Evolutionary conservation across 352 stramenopile genomes (phyloP), one percentile per base, ranked within the genome.

Genomic region (Phytophthora lateralis): DNA sequence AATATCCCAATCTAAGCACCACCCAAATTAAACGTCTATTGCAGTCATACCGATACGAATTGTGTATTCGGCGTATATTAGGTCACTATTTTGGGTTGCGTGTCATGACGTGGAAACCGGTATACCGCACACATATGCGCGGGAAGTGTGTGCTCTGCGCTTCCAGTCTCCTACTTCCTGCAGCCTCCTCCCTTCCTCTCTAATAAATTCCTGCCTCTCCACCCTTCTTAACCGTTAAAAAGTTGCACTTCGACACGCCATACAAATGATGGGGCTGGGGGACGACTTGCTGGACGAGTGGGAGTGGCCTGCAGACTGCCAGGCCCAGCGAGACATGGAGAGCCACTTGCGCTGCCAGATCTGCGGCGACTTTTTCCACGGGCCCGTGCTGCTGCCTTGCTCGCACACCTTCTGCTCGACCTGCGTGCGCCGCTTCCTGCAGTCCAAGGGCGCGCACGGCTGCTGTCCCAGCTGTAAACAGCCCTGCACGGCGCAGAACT

Each of bases 371-470:
- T 93, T 91, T 46, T 87, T 93, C 69, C 84, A 91, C 56, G 86
- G 86, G 0, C 86, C 86, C 2, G 86, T 95, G 44, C 56, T 93
- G 49, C 61, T 95, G 48, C 79, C 79, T 11, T 93, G 84, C 48
- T 88, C 80, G 20, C 86, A 95, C 60, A 84, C 78, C 35, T 95
- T 95, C 60, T 95, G 86, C 74, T 93, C 84, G 44, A 76, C 91
- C 50, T 95, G 86, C 39, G 80, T 95, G 46, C 82, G 86, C 30
- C 82, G 83, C 48, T 93, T 90, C 58, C 59, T 95, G 55, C 82
- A 93, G 65, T 78, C 69, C 34, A 80, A 82, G 50, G 82, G 79
- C 27, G 78, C 82, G 17, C 69, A 82, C n/a, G 78, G 81, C 18
- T 91, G 72, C 69, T 95, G 86, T 60, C 86, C 86, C 11, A 76